Base-by-base conservation (phyloP, 1,284 basidiomycete genomes). In the Ganoderma meredithae region DNA sequence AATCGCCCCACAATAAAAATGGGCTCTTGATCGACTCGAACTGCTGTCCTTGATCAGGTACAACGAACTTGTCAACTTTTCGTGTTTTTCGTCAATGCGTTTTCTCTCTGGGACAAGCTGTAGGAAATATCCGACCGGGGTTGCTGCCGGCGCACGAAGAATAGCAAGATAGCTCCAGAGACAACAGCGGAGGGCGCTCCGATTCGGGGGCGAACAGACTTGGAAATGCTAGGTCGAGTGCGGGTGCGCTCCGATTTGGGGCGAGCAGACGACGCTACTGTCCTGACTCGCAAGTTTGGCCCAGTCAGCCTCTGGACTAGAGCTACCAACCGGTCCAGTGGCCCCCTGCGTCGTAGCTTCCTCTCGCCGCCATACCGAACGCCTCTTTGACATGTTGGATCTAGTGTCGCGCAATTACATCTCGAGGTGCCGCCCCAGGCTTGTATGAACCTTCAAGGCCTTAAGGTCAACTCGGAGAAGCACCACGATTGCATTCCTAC, bases 401-500 rank as follows among this genome's bases (percentile, higher is more conserved):
- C 55, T 22, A 40, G 36, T 9, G 9, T 59, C 36, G 19, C 33
- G n/a, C 56, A 22, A 36, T 22, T 13, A 41, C 36, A 33, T 41
- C 36, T 59, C 56, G 33, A 59, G 27, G 17, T 36, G n/a, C 56
- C n/a, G 33, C 31, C 39, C 8, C 9, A 22, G 15, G 22, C n/a
- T 43, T 9, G 25, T 47, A 47, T 47, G 49, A 62, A 62, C 4
- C 40, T 17, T 22, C 27, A 25, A 9, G 15, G 17, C 40, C 27
- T 22, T 17, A 25, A 17, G 15, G 22, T 8, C 22, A 12, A 13
- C 59, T 60, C 22, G 33, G 33, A 10, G 55, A 22, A 58, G 13
- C 43, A 49, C 19, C 44, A 62, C 43, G 60, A 62, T 62, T 43
- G 7, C 60, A 47, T 31, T 61, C 60, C 43, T 62, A 49, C 43